Percentiles rank a stretch among this genome's conserved stretches.
phyloP scores from a whole-genome alignment of 176 grass and related monocot species.

The Bothriochloa decipiens region DNA sequence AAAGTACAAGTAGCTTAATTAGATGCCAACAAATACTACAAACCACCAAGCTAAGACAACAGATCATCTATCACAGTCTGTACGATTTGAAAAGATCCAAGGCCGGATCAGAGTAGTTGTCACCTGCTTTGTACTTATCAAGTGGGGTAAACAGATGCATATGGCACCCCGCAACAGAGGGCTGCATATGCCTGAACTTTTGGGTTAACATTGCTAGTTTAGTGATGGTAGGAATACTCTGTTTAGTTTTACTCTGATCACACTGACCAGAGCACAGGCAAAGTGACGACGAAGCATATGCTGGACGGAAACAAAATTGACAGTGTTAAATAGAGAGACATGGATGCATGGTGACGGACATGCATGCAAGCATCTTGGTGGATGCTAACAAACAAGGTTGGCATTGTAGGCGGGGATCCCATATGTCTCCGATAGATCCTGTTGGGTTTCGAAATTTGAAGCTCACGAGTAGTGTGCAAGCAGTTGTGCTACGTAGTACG shows the following conservation, averaged over 20 bases:
- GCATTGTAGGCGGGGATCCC: constrained; percentile 14
- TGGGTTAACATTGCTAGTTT: neutral
- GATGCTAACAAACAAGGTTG: neutral
- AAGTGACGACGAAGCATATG: neutral
- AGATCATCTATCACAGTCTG: neutral
- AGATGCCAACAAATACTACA: neutral
- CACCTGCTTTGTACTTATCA: constrained; percentile 18
- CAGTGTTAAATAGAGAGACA: neutral
- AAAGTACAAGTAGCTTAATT: constrained; percentile 27
- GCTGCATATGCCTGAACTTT: neutral
- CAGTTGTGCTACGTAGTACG: neutral
- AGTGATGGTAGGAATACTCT: neutral
- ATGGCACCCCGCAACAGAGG: neutral
- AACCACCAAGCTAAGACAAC: neutral
- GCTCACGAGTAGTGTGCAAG: neutral
- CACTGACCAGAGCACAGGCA: neutral
- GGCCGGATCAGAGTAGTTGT: neutral
- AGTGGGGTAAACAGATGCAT: neutral
- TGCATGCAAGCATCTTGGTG: neutral
- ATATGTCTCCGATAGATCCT: neutral
- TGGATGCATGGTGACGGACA: neutral
- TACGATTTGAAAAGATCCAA: neutral
- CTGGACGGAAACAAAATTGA: constrained; percentile 11
- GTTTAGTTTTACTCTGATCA: neutral
- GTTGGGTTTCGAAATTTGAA: constrained; percentile 25